These are phyloP conservation scores for Darksidea phi DNA, from an alignment of 495 filamentous ascomycete species.

Conservation along the genomic window DNA sequence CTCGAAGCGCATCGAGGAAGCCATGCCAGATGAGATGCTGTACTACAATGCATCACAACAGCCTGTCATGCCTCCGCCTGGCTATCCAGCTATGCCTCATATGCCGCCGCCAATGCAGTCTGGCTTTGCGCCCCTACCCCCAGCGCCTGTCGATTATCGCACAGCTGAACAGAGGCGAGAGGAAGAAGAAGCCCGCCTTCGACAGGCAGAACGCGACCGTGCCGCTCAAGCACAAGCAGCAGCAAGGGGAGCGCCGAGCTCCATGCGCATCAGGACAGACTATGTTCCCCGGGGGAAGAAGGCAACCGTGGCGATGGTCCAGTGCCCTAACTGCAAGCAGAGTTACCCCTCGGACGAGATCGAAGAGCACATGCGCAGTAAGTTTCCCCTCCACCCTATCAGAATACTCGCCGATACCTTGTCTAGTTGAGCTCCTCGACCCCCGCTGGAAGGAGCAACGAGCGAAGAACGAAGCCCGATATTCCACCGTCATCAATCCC, in stretches of 20 bases:
- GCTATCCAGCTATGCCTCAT: constrained; percentile 13
- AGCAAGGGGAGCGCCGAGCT: constrained; percentile 64
- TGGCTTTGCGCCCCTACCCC: constrained; percentile 14
- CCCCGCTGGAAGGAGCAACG: constrained; percentile 95
- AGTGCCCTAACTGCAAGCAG: constrained; percentile 94
- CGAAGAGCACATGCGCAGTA: constrained; percentile 90
- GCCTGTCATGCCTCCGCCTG: background rate
- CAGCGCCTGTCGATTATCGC: constrained; percentile 13
- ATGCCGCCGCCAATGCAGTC: constrained; percentile 42
- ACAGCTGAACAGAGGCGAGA: constrained; percentile 53
- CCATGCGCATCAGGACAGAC: constrained; percentile 90
- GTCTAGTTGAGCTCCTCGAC: constrained; percentile 80
- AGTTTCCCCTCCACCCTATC: constrained; percentile 27
- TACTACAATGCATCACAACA: constrained; percentile 30
- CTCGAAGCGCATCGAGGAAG: constrained; percentile 85
- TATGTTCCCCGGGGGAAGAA: constrained; percentile 82
- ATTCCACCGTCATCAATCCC: constrained; percentile 78
- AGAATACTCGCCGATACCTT: constrained; percentile 15
- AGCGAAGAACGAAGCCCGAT: constrained; percentile 79
- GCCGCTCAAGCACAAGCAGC: constrained; percentile 77
- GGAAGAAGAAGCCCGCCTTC: constrained; percentile 63
- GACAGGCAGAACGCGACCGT: constrained; percentile 64
- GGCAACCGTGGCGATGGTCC: constrained; percentile 62
- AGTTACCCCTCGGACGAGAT: constrained; percentile 82
- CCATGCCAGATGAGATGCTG: constrained; percentile 78